Evolutionary conservation across 805 yeast species (phyloP).

Genomic region (Lachancea sp.): DNA sequence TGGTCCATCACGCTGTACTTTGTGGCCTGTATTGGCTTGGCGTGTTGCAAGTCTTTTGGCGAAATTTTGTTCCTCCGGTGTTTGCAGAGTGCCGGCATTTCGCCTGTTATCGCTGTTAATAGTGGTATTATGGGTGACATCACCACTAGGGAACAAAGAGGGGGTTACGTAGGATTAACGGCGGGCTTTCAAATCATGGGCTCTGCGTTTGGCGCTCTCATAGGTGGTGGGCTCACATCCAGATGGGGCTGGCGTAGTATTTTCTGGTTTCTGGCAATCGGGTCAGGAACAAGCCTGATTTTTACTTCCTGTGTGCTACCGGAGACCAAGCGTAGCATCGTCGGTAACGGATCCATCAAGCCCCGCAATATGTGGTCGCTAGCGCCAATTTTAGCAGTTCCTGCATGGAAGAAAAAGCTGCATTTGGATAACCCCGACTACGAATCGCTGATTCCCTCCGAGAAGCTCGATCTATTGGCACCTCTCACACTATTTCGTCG

Average conservation of each 20-base stretch:
- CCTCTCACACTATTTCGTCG: slow-evolving; percentile 40
- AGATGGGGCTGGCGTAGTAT: slow-evolving; percentile 65
- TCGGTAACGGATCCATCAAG: slow-evolving; percentile 63
- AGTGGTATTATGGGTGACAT: slow-evolving; percentile 72
- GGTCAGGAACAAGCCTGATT: slow-evolving; percentile 43
- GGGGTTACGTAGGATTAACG: slow-evolving; percentile 59
- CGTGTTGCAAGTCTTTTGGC: slow-evolving; percentile 51
- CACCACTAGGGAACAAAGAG: slow-evolving; percentile 59
- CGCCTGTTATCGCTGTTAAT: slow-evolving; percentile 66
- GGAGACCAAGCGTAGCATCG: slow-evolving; percentile 66
- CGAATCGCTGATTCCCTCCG: slow-evolving; percentile 24
- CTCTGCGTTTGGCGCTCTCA: slow-evolving; percentile 72
- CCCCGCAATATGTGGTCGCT: slow-evolving; percentile 42
- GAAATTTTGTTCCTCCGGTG: slow-evolving; percentile 61
- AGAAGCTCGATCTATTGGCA: slow-evolving; percentile 28
- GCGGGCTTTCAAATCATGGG: slow-evolving; percentile 64
- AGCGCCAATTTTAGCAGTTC: slow-evolving; percentile 39
- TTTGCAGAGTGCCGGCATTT: slow-evolving; percentile 70
- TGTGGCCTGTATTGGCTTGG: slow-evolving; percentile 60
- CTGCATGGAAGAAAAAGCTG: slow-evolving; percentile 17
- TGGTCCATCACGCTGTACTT: slow-evolving; percentile 49
- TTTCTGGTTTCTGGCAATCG: slow-evolving; percentile 69
- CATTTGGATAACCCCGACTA: slow-evolving; percentile 31
- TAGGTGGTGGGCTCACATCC: slow-evolving; percentile 43
- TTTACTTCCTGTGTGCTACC: slow-evolving; percentile 45